Evolutionary conservation across 139 green algal genomes (phyloP), one percentile per base, ranked within the genome.

Genomic region (Zygnema cylindricum): DNA sequence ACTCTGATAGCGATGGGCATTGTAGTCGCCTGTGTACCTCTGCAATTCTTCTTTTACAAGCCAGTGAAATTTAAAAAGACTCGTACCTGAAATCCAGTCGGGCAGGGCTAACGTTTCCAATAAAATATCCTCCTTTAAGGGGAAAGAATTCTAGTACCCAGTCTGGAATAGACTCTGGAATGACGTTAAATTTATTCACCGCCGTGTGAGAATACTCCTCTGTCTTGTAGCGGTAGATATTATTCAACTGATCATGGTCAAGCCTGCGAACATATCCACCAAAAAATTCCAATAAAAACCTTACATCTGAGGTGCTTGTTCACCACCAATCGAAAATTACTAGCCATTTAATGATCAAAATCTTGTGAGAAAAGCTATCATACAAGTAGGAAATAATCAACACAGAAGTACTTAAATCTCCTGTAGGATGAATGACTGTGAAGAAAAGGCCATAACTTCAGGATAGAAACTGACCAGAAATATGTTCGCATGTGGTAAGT

Each of bases 131-230:
- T 23, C 87, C 87, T 43, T 40, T 69, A n/a, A 77, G 42, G 1
- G 87, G 87, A 81, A 91, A 86, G 41, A 77, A 91, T 55, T 91
- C 87, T 21, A 91, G 63, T 41, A 91, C 42, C 87, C 87, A 91
- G 43, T 91, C 87, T n/a, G 87, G 87, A 41, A 91, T 91, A 40
- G 87, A 91, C 11, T 91, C 87, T 0, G 87, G 87, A 30, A 82
- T 82, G 11, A 91, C 87, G 57, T 91, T 91, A 43, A 90, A 91
- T 39, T 90, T 90, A 76, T 91, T 91, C 35, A 91, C 82, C 23
- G 87, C 87, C 1, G 85, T 90, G 77, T 90, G 85, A 1, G 85
- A 89, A 69, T 91, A 91, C 82, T 91, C 87, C 87, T 91, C 87
- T 11, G 87, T 91, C 87, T 89, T 88, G 55, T 89, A 91, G 16